These are phyloP conservation scores for Austroboletus novae-zelandiae DNA, from an alignment of 1,284 basidiomycete genomes.

Conservation along the genomic window DNA sequence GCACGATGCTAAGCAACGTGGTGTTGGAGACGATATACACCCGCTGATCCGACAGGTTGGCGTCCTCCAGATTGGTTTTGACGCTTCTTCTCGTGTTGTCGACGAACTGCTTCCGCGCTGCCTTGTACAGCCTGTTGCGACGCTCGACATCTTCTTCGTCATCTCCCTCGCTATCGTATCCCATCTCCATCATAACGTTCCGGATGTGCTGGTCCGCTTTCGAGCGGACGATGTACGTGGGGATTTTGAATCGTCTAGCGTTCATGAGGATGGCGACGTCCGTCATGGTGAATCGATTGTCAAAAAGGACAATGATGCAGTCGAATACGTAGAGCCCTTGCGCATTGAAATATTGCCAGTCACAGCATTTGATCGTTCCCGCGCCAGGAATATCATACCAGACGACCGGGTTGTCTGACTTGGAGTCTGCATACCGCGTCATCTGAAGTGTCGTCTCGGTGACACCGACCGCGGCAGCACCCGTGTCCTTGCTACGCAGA, in stretches of 20 bases:
- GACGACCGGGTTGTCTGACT: constrained; percentile 13
- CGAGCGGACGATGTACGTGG: constrained; percentile 36
- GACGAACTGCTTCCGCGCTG: constrained; percentile 5
- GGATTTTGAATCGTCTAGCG: constrained; percentile 31
- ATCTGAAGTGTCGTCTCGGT: constrained; percentile 29
- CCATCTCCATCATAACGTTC: constrained; percentile 31
- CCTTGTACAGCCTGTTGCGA: constrained; percentile 12
- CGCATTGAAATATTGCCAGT: constrained; percentile 38
- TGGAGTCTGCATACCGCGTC: constrained; percentile 29
- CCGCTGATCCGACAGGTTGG: constrained; percentile 18
- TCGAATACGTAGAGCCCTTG: constrained; percentile 39
- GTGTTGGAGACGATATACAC: constrained; percentile 21
- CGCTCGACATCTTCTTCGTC: constrained; percentile 11
- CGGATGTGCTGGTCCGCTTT: constrained; percentile 35
- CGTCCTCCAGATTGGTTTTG: constrained; percentile 8
- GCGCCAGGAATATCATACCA: constrained; percentile 40
- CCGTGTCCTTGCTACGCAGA: constrained; percentile 21
- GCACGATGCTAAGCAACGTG: constrained; percentile 13
- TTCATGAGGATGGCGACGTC: constrained; percentile 33
- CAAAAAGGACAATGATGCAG: constrained; percentile 30
- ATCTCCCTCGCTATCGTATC: constrained; percentile 18
- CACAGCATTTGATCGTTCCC: constrained; percentile 31
- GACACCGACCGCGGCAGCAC: constrained; percentile 33
- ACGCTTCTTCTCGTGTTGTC: constrained; percentile 10
- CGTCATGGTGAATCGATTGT: constrained; percentile 33